Conservation (phyloP, 352 stramenopile genomes). For the Phytophthora pisi region DNA sequence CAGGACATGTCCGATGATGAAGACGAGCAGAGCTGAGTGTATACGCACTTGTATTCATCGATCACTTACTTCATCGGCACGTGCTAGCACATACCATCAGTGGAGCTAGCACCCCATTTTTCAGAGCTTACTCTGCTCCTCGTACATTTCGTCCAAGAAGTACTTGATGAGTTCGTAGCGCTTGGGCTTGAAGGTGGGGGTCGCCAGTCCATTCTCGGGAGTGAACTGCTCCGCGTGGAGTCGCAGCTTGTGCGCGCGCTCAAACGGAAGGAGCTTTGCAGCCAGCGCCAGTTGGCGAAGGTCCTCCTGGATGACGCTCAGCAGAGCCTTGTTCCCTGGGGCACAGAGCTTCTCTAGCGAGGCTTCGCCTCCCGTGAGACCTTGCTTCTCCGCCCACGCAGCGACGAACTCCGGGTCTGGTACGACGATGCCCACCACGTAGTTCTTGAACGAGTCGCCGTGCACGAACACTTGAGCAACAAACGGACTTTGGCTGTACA, state of each 20-base stretch:
- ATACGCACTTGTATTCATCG: slow-evolving; percentile 5
- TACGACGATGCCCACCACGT: slow-evolving; percentile 92
- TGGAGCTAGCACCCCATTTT: slow-evolving; percentile 9
- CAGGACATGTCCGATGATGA: slow-evolving; percentile 16
- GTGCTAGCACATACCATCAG: slow-evolving; percentile 8
- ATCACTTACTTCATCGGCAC: slow-evolving; percentile 1
- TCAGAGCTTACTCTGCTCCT: slow-evolving; percentile 40
- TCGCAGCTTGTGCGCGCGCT: slow-evolving; percentile 91
- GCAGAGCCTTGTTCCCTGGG: slow-evolving; percentile 38
- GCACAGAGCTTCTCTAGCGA: slow-evolving; percentile 35
- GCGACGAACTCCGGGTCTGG: slow-evolving; percentile 63
- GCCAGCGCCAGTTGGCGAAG: slow-evolving; percentile 50
- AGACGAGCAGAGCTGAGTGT: slow-evolving; percentile 3
- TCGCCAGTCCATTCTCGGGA: slow-evolving; percentile 92
- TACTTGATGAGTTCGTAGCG: slow-evolving; percentile 65
- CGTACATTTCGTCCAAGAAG: slow-evolving; percentile 72
- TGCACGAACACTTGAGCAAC: slow-evolving; percentile 94
- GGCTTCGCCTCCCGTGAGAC: slow-evolving; percentile 32
- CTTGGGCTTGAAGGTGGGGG: slow-evolving; percentile 97
- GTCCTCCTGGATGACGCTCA: slow-evolving; percentile 39
- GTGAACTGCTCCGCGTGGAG: slow-evolving; percentile 89
- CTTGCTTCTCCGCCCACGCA: slow-evolving; percentile 43
- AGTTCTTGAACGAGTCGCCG: slow-evolving; percentile 93
- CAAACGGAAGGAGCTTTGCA: slow-evolving; percentile 90
- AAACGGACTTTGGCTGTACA: slow-evolving; percentile 89